phyloP scores from a whole-genome alignment of 768 basidiomycete species.

The Panaeolus cyanescens region DNA sequence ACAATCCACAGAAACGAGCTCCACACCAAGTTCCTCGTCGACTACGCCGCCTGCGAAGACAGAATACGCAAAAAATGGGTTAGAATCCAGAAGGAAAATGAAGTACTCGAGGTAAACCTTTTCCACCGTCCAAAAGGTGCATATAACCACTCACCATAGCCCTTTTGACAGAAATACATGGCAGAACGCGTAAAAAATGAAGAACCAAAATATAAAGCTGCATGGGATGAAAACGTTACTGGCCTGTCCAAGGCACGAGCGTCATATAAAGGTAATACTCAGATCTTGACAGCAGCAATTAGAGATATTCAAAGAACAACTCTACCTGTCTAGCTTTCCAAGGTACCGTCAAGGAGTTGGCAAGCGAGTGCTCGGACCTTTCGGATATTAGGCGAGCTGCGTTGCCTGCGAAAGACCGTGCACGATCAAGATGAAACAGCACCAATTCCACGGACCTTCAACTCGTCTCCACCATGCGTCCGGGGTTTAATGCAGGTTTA shows the following conservation, averaged over 20 bases:
- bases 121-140: background rate
- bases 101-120: background rate
- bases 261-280: constrained; percentile 13
- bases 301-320: background rate
- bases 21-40: constrained; percentile 14
- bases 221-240: background rate
- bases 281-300: too few relatives aligned
- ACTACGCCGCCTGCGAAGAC: constrained; percentile 21
- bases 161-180: background rate
- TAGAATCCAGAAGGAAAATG: background rate
- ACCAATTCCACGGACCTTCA: background rate
- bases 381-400: background rate
- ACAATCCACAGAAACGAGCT: constrained; percentile 14
- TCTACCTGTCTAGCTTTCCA: background rate
- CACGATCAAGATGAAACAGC: background rate
- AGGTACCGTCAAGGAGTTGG: background rate
- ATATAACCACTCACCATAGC: background rate
- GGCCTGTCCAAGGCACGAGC: constrained; percentile 16
- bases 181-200: constrained; percentile 7
- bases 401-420: background rate
- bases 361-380: background rate
- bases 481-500: background rate
- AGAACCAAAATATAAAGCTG: constrained; percentile 6
- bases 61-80: constrained; percentile 17
- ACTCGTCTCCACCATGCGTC: background rate